Evolutionary conservation across 495 filamentous ascomycete species (phyloP).

Genomic region (Aspergillus asperescens): DNA sequence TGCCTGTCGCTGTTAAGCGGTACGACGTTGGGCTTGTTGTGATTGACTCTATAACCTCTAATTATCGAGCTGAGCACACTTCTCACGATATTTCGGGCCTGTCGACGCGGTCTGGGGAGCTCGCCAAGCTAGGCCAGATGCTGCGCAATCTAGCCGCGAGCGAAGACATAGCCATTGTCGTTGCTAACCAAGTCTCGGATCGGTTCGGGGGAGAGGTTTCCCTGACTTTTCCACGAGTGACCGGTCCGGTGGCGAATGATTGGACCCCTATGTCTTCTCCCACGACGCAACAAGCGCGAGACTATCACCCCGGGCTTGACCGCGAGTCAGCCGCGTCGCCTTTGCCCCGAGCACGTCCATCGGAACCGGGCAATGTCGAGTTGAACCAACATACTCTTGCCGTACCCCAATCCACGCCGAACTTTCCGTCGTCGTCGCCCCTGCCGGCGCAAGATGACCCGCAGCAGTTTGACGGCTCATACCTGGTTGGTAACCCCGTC

Average conservation of each 20-base stretch:
- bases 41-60: slow-evolving; percentile 87
- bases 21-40: slow-evolving; percentile 75
- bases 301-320: slow-evolving; percentile 3
- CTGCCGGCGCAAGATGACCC: slow-evolving; percentile 30
- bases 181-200: slow-evolving; percentile 95
- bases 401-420: slow-evolving; percentile 26
- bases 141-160: slow-evolving; percentile 68
- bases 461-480: slow-evolving; percentile 34
- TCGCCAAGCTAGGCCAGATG: slow-evolving; percentile 69
- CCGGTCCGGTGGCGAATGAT: neutral
- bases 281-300: slow-evolving; percentile 12
- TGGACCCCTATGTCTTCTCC: slow-evolving; percentile 11
- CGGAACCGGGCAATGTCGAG: slow-evolving; percentile 17
- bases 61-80: slow-evolving; percentile 81
- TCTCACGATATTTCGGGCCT: slow-evolving; percentile 33
- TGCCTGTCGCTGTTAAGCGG: slow-evolving; percentile 73
- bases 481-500: slow-evolving; percentile 35
- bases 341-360: slow-evolving; percentile 13
- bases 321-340: slow-evolving; percentile 23
- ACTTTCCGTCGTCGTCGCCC: slow-evolving; percentile 28
- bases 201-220: slow-evolving; percentile 51
- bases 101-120: slow-evolving; percentile 54
- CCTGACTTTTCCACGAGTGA: slow-evolving; percentile 2
- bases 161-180: slow-evolving; percentile 75
- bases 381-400: slow-evolving; percentile 17